Conservation (phyloP, 305 asterid species). For the Fraxinus ornus region DNA sequence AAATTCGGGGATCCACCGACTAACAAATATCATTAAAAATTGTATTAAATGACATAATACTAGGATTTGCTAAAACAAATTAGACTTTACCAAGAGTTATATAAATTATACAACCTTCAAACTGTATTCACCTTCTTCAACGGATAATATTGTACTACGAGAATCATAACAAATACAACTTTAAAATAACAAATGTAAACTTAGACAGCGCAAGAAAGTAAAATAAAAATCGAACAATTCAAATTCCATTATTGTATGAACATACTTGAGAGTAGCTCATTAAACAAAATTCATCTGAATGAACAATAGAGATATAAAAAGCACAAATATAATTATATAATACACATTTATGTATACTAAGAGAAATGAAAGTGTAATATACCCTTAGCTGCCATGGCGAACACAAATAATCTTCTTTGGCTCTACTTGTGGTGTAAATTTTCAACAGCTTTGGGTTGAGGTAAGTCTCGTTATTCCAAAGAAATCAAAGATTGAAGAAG, state of each 20-base stretch:
- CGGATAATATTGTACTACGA: neutral
- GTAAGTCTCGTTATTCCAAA: slow-evolving; percentile 34
- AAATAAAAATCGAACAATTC: neutral
- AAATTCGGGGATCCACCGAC: no score
- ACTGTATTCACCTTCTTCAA: no score
- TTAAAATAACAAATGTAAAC: neutral
- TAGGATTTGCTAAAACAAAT: no score
- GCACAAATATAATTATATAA: neutral
- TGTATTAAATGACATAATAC: no score
- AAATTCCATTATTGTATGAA: neutral
- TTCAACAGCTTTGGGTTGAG: slow-evolving; percentile 22
- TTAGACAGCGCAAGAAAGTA: neutral
- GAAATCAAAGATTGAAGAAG: slow-evolving; percentile 29
- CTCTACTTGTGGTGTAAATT: slow-evolving; percentile 29
- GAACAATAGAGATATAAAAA: neutral
- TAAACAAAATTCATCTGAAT: neutral
- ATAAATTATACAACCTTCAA: no score
- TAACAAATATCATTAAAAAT: no score
- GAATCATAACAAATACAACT: neutral
- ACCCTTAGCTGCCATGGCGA: slow-evolving; percentile 52
- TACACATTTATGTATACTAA: neutral
- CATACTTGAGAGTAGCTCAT: neutral
- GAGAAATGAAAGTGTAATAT: neutral
- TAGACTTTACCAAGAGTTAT: no score
- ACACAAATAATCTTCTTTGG: slow-evolving; percentile 37